These are phyloP conservation scores for Cornus florida DNA, from an alignment of 148 eudicot species.

Conservation along the genomic window DNA sequence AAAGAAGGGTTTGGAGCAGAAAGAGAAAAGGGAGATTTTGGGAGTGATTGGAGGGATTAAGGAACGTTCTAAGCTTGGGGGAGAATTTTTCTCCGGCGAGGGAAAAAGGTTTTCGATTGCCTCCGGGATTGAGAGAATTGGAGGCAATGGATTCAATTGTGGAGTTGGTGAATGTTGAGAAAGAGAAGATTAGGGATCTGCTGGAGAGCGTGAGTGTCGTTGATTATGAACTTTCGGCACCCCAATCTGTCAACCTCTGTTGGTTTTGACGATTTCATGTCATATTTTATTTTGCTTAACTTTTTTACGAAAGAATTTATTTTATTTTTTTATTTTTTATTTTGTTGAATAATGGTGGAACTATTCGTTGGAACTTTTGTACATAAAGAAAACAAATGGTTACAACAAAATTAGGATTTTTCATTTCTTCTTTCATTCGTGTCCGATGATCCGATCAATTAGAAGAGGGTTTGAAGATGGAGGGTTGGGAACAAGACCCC, in stretches of 20 bases:
- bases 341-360: too few relatives aligned
- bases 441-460: too few relatives aligned
- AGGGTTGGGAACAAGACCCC: too few relatives aligned
- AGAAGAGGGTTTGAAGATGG: too few relatives aligned
- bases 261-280: not conserved
- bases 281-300: not conserved
- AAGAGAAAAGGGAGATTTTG: conserved; percentile 47
- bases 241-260: conserved; percentile 42
- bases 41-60: conserved; percentile 57
- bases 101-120: conserved; percentile 74
- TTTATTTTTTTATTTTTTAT: not conserved
- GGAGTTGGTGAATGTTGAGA: conserved; percentile 43
- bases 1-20: conserved; percentile 58
- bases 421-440: too few relatives aligned
- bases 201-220: conserved; percentile 59
- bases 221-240: conserved; percentile 57
- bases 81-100: conserved; percentile 82
- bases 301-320: not conserved
- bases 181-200: conserved; percentile 63
- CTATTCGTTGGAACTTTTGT: too few relatives aligned
- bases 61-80: conserved; percentile 54
- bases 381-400: too few relatives aligned
- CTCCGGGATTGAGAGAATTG: conserved; percentile 53
- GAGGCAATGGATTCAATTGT: conserved; percentile 42
- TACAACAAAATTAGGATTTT: too few relatives aligned